Evolutionary conservation across 2,329 filamentous ascomycete genomes (phyloP).

Genomic region (Cryphonectria japonica): DNA sequence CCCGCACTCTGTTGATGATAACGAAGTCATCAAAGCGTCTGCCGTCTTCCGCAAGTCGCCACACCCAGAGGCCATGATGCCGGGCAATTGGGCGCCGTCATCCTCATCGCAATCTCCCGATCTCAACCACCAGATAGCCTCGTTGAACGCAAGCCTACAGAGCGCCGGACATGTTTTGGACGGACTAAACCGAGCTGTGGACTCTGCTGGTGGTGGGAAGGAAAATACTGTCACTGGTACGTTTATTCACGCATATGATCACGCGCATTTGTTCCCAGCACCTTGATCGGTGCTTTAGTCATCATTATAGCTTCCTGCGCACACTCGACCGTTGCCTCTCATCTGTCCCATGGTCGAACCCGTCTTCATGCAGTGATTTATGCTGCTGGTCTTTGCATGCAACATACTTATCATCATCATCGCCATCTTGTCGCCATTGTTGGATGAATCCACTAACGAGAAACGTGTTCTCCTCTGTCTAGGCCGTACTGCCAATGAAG

Average conservation of each 20-base stretch:
- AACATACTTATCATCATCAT: neutral
- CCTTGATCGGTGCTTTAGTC: neutral
- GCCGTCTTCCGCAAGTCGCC: constrained; percentile 28
- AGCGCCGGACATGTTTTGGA: constrained; percentile 13
- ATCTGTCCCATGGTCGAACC: neutral
- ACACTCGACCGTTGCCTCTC: neutral
- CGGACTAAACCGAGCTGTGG: constrained; percentile 7
- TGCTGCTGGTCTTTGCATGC: neutral
- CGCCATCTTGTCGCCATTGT: neutral
- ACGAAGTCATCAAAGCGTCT: constrained; percentile 19
- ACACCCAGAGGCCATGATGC: constrained; percentile 19
- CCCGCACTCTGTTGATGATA: constrained; percentile 18
- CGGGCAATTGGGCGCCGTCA: constrained; percentile 19
- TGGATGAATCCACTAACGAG: neutral
- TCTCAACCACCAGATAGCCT: constrained; percentile 3
- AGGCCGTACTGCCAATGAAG: neutral
- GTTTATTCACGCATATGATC: constrained; percentile 7
- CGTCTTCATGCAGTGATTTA: neutral
- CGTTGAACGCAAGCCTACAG: constrained; percentile 15
- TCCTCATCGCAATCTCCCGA: constrained; percentile 5
- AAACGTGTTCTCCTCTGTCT: neutral
- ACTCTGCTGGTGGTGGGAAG: neutral
- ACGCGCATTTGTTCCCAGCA: no score
- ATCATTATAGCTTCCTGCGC: neutral
- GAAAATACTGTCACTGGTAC: constrained; percentile 21